Conservation (phyloP, 495 filamentous ascomycete genomes). For the Staphylotrichum tortipilum region DNA sequence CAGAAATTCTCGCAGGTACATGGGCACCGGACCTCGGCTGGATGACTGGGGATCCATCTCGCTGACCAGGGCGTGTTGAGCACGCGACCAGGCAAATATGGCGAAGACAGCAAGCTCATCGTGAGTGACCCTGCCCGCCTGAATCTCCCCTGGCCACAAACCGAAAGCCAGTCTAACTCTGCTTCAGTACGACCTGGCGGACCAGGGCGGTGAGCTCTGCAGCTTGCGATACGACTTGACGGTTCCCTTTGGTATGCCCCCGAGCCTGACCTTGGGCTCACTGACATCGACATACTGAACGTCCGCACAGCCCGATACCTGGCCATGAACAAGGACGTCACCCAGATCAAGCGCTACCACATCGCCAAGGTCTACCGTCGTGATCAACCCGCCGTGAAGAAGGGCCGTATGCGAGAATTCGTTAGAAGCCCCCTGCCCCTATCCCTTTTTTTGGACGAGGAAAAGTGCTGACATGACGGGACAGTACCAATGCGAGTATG, state of each 20-base stretch:
- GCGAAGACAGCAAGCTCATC: slow-evolving; percentile 86
- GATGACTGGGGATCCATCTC: slow-evolving; percentile 45
- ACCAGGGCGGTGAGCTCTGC: slow-evolving; percentile 86
- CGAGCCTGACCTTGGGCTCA: not conserved
- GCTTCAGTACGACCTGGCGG: slow-evolving; percentile 62
- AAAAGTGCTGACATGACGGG: not conserved
- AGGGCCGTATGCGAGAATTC: slow-evolving; percentile 88
- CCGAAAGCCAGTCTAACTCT: slow-evolving; percentile 52
- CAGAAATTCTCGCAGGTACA: slow-evolving; percentile 62
- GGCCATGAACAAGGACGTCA: slow-evolving; percentile 73
- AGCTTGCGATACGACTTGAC: slow-evolving; percentile 80
- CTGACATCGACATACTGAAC: not conserved
- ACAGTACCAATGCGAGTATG: slow-evolving; percentile 71
- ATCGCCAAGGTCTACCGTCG: slow-evolving; percentile 71
- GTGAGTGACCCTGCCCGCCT: slow-evolving; percentile 44
- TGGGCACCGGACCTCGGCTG: slow-evolving; percentile 49
- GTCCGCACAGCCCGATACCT: slow-evolving; percentile 58
- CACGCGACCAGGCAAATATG: slow-evolving; percentile 75
- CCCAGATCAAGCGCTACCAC: slow-evolving; percentile 75
- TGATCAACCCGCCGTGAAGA: slow-evolving; percentile 38
- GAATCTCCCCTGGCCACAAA: slow-evolving; percentile 58
- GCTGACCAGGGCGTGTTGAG: slow-evolving; percentile 29
- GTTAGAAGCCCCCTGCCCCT: not conserved
- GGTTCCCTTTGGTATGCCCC: slow-evolving; percentile 57
- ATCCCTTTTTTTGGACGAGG: no score